A percentile compares a stretch with the other conserved stretches of the same genome.
phyloP scores from a whole-genome alignment of 1,139 yeast genomes.

The Wickerhamiella infanticola region DNA sequence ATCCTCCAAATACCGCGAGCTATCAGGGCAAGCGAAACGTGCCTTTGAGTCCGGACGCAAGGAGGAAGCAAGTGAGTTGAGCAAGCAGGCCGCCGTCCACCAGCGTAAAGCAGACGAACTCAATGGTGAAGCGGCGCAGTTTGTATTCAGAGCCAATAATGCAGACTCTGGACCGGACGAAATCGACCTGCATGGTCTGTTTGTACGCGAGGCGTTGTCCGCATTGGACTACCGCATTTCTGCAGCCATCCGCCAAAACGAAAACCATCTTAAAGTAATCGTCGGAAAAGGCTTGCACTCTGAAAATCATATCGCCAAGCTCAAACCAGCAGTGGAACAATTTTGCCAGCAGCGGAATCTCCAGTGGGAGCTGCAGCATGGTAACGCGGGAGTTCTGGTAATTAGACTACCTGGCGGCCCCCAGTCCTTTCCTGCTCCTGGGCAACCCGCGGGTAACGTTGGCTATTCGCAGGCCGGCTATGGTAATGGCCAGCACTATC shows the following conservation, averaged over 20 bases:
- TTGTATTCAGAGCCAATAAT: slow-evolving; percentile 77
- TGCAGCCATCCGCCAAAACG: slow-evolving; percentile 48
- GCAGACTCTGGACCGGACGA: slow-evolving; percentile 72
- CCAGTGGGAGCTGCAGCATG: slow-evolving; percentile 43
- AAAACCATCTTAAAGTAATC: slow-evolving; percentile 38
- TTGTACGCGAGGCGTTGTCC: slow-evolving; percentile 73
- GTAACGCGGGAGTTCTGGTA: slow-evolving; percentile 67
- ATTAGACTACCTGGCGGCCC: slow-evolving; percentile 37
- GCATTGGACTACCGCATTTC: slow-evolving; percentile 57
- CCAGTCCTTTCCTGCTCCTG: not conserved
- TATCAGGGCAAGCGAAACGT: slow-evolving; percentile 52
- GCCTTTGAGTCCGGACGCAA: slow-evolving; percentile 69
- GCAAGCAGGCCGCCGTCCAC: slow-evolving; percentile 51
- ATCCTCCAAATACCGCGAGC: slow-evolving; percentile 38
- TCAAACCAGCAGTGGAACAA: slow-evolving; percentile 78
- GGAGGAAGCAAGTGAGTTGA: slow-evolving; percentile 52
- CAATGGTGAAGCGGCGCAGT: slow-evolving; percentile 72
- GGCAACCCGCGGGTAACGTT: not conserved
- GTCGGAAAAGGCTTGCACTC: slow-evolving; percentile 95
- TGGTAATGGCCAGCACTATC: slow-evolving; percentile 28
- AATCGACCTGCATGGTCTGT: slow-evolving; percentile 86
- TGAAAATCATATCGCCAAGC: slow-evolving; percentile 61
- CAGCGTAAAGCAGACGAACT: slow-evolving; percentile 46
- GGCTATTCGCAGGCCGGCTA: not conserved
- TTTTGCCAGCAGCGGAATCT: slow-evolving; percentile 54